Evolutionary conservation across 139 green algal species (phyloP).

Genomic region (Tetradesmus lagerheimii): DNA sequence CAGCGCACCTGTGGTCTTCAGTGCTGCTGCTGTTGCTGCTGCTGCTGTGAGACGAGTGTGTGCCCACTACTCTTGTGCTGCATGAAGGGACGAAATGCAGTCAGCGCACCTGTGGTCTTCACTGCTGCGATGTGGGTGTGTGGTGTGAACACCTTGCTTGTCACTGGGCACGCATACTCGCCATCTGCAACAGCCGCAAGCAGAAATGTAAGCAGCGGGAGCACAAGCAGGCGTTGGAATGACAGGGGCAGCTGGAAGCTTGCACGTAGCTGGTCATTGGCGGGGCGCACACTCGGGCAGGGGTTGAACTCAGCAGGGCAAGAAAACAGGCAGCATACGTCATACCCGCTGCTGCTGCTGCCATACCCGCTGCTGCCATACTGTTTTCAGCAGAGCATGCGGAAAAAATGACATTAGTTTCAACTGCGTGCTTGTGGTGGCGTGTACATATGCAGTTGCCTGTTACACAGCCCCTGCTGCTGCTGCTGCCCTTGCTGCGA

Average conservation of each 20-base stretch:
- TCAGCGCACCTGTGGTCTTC: conserved; percentile 66
- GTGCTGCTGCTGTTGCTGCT: not conserved
- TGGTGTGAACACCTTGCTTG: conserved; percentile 96
- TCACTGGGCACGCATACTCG: conserved; percentile 93
- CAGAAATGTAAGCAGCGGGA: not conserved
- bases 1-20: not conserved
- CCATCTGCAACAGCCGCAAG: conserved; percentile 52
- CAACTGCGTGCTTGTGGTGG: no score
- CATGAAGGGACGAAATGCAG: conserved; percentile 60
- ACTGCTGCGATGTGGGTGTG: conserved; percentile 98
- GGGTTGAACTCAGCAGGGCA: not conserved
- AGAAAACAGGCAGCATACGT: not conserved
- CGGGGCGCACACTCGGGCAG: conserved; percentile 82
- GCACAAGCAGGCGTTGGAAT: not conserved
- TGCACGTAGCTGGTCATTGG: conserved; percentile 81
- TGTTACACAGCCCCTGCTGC: conserved; percentile 81
- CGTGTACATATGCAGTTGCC: conserved; percentile 88
- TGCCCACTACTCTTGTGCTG: conserved; percentile 57
- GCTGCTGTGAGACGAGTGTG: no score
- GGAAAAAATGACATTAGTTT: no score
- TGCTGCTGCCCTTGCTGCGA: conserved; percentile 67
- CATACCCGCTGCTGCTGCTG: no score
- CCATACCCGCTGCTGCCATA: no score
- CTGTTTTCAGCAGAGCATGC: no score
- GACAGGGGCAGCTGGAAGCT: not conserved